Conservation (phyloP, 495 filamentous ascomycete genomes). For the Geopyxis carbonaria region DNA sequence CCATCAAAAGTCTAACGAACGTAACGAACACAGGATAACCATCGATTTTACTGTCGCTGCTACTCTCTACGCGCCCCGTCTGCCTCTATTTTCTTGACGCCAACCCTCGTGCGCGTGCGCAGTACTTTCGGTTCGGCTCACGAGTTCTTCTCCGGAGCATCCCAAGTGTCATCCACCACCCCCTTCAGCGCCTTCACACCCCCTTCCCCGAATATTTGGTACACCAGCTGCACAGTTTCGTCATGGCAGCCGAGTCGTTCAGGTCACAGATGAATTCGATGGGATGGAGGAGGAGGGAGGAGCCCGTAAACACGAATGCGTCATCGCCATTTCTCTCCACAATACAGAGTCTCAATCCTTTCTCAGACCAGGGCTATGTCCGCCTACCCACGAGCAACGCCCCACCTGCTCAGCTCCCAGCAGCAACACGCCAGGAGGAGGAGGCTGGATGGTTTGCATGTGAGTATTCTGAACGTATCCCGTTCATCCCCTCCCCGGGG, state of each 20-base stretch:
- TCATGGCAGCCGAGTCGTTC: conserved; percentile 82
- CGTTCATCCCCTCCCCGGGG: conserved; percentile 10
- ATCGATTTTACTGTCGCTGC: too few species aligned
- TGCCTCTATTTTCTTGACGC: too few species aligned
- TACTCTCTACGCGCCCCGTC: too few species aligned
- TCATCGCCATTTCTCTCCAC: conserved; percentile 60
- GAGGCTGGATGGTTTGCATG: conserved; percentile 89
- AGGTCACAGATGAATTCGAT: conserved; percentile 57
- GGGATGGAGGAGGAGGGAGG: conserved; percentile 80
- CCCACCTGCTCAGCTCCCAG: conserved; percentile 70
- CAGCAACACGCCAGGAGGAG: conserved; percentile 70
- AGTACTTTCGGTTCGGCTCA: too few species aligned
- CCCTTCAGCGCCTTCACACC: too few species aligned
- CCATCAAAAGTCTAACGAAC: too few species aligned
- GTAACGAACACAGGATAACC: too few species aligned
- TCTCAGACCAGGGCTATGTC: conserved; percentile 75
- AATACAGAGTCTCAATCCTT: conserved; percentile 76
- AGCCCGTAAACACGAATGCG: conserved; percentile 58
- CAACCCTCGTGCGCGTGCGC: too few species aligned
- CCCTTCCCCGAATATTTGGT: too few species aligned
- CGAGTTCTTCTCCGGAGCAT: too few species aligned
- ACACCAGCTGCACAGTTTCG: conserved; percentile 13
- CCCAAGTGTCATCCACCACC: too few species aligned
- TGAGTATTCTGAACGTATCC: conserved; percentile 64
- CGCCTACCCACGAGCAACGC: conserved; percentile 72